Conservation (phyloP, 2,329 filamentous ascomycete species). For the Aureobasidium sp. region DNA sequence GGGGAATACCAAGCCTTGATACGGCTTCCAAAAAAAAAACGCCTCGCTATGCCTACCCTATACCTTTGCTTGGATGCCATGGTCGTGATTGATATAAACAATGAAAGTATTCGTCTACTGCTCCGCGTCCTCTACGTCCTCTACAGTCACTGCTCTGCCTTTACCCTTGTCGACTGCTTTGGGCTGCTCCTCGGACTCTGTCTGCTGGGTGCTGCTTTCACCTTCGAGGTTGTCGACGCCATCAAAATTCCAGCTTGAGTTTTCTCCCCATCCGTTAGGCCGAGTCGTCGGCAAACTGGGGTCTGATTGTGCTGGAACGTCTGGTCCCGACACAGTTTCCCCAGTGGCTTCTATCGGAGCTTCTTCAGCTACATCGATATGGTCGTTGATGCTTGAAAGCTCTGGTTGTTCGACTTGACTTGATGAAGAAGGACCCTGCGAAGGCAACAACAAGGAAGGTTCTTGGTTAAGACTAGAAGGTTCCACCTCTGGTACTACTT, state of each 20-base stretch:
- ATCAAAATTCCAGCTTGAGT: slow-evolving; percentile 18
- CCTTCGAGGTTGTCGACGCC: background rate
- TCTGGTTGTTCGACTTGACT: background rate
- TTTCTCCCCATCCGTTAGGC: slow-evolving; percentile 6
- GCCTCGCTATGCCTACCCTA: slow-evolving; percentile 13
- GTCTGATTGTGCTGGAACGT: background rate
- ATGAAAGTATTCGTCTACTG: background rate
- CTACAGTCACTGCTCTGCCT: slow-evolving; percentile 33
- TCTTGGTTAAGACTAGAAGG: background rate
- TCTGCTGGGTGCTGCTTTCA: background rate
- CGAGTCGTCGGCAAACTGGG: background rate
- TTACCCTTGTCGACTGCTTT: slow-evolving; percentile 22
- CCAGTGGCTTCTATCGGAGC: background rate
- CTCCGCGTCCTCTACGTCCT: slow-evolving; percentile 29
- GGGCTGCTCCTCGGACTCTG: background rate
- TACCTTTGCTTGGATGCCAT: slow-evolving; percentile 2
- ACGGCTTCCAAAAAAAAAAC: slow-evolving; percentile 4
- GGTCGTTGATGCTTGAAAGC: background rate
- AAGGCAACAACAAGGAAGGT: background rate
- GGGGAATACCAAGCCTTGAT: background rate
- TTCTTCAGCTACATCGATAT: background rate
- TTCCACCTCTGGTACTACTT: background rate
- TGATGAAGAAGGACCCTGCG: background rate
- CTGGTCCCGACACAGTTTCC: background rate
- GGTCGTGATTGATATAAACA: background rate